Evolutionary conservation across 371 early-diverging fungal species (phyloP), one percentile per base, ranked within the genome.

Genomic region (Rhizopus arrhizus): DNA sequence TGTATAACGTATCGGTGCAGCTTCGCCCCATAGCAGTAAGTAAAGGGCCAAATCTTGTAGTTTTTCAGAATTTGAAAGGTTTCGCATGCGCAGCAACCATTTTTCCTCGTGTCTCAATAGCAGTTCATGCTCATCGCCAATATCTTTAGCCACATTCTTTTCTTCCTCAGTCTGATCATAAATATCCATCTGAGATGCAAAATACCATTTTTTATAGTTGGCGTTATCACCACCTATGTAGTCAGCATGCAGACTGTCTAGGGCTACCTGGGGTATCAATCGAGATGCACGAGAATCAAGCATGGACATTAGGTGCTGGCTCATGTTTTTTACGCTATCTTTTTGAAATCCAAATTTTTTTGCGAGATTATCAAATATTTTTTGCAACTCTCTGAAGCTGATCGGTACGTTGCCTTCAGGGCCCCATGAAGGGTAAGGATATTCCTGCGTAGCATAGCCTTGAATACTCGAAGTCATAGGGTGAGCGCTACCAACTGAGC

Each of bases 21-120:
- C 91, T 68, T 95, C 95, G 12, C 93, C 95, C 95, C 95, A 95
- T 36, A 95, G 70, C 32, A 91, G 68, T 46, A 93, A 76, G 70
- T 89, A 95, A 32, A 94, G 81, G 0, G 90, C 91, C 2, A 95
- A 68, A 61, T 94, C 91, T 3, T 88, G 83, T 7, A 87, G 75
- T 35, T 89, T 86, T 29, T 77, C 78, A 16, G 84, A 83, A 64
- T 91, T 89, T 31, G 89, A 82, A 74, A 93, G 75, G n/a, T 75
- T 61, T 58, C 83, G 78, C 93, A 93, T 93, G 28, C 75, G 78
- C 32, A 77, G 58, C 31, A 80, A 75, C 93, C 93, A 93, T 62
- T 82, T 79, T 52, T 87, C 88, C 45, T 88, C 83, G 33, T 84
- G 82, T 47, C 80, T 73, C 1, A 75, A 65, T 0, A 81, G 73